Conservation (phyloP, 1,139 yeast genomes). For the Lodderomyces margitis region DNA sequence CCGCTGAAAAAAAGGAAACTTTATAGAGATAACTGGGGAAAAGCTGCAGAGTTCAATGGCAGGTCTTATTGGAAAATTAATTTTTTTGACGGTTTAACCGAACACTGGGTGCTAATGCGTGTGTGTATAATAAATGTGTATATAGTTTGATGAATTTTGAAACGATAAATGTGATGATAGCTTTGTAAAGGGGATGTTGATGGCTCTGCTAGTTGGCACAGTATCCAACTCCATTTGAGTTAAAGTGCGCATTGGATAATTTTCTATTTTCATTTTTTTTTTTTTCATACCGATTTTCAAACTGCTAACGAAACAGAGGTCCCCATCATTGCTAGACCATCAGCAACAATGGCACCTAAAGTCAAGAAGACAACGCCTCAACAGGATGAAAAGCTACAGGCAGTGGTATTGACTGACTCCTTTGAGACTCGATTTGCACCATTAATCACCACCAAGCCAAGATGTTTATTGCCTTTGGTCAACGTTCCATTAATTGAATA, state of each 20-base stretch:
- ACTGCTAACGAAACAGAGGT: too few species aligned
- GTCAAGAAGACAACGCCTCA: conserved; percentile 52
- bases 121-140: not conserved
- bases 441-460: conserved; percentile 75
- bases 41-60: too few species aligned
- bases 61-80: too few species aligned
- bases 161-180: not conserved
- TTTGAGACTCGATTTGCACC: conserved; percentile 93
- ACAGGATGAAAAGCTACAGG: conserved; percentile 79
- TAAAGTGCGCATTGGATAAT: too few species aligned
- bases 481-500: conserved; percentile 93
- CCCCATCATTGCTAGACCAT: not conserved
- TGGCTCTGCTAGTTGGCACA: too few species aligned
- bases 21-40: conserved; percentile 1
- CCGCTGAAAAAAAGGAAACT: not conserved
- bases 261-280: not conserved
- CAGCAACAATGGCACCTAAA: conserved; percentile 19
- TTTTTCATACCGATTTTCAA: not conserved
- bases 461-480: conserved; percentile 88
- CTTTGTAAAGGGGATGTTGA: not conserved
- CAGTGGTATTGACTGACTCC: conserved; percentile 90
- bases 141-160: conserved; percentile 1
- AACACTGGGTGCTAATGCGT: not conserved
- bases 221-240: too few species aligned
- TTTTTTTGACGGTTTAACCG: too few species aligned